These are phyloP conservation scores for Claviceps sp. DNA, from an alignment of 2,329 filamentous ascomycete species.

Conservation along the genomic window DNA sequence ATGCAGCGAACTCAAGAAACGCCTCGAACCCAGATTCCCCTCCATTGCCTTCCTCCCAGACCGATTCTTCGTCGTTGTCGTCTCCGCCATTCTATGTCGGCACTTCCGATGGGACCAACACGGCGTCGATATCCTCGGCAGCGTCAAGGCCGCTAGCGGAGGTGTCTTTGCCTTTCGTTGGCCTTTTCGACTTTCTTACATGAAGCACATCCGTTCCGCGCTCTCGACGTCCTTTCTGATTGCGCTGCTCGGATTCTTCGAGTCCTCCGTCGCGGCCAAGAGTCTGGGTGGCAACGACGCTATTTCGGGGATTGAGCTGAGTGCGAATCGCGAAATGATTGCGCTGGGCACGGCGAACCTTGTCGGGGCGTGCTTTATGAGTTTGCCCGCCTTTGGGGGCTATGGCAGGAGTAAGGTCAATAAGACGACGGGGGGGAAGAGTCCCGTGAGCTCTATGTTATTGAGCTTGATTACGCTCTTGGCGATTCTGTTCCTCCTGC, in stretches of 20 bases:
- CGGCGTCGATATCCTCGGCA: conserved; percentile 73
- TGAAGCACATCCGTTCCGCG: conserved; percentile 71
- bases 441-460: conserved; percentile 85
- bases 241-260: conserved; percentile 92
- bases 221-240: conserved; percentile 90
- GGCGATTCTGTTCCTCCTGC: conserved; percentile 68
- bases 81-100: conserved; percentile 71
- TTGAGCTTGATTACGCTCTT: conserved; percentile 71
- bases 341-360: conserved; percentile 84
- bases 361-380: conserved; percentile 83
- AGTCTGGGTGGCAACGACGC: conserved; percentile 59
- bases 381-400: conserved; percentile 84
- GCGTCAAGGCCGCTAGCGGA: conserved; percentile 62
- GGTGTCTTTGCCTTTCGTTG: conserved; percentile 68
- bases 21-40: conserved; percentile 65
- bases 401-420: conserved; percentile 96
- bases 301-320: conserved; percentile 69
- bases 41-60: conserved; percentile 81
- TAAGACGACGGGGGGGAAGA: conserved; percentile 78
- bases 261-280: conserved; percentile 92
- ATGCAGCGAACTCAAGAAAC: conserved; percentile 62
- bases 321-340: conserved; percentile 85
- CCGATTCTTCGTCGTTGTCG: conserved; percentile 75
- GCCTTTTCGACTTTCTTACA: conserved; percentile 64
- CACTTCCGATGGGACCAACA: conserved; percentile 61